Conservation (phyloP, 495 filamentous ascomycete species). For the Trichoderma gamsii region DNA sequence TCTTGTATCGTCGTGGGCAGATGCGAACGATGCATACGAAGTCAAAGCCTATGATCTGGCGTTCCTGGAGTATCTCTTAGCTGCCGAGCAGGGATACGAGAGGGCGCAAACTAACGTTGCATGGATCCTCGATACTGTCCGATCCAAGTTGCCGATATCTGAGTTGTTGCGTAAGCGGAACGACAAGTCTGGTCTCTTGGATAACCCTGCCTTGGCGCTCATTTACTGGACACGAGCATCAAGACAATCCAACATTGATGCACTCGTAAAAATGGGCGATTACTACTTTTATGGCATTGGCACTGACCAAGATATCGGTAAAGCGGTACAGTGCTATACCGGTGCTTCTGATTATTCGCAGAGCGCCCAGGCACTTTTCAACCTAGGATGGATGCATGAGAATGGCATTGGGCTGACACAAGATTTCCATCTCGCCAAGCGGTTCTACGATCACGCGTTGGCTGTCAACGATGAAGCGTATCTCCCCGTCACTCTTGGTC, state of each 20-base stretch:
- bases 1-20: conserved; percentile 74
- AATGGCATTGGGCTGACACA: conserved; percentile 90
- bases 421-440: conserved; percentile 95
- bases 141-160: conserved; percentile 42
- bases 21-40: conserved; percentile 81
- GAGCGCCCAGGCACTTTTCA: conserved; percentile 93
- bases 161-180: conserved; percentile 31
- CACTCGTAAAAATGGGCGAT: conserved; percentile 95
- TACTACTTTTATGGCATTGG: conserved; percentile 85
- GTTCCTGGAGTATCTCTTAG: conserved; percentile 79
- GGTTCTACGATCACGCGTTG: conserved; percentile 88
- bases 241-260: conserved; percentile 89
- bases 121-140: conserved; percentile 77
- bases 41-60: conserved; percentile 81
- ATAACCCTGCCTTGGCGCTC: conserved; percentile 71
- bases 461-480: conserved; percentile 91
- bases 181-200: conserved; percentile 47
- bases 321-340: conserved; percentile 88
- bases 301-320: conserved; percentile 65
- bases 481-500: conserved; percentile 81
- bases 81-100: conserved; percentile 95
- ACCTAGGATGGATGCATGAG: conserved; percentile 99
- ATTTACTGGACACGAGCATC: conserved; percentile 96
- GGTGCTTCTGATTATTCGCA: conserved; percentile 84
- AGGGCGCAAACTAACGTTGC: conserved; percentile 90